Evolutionary conservation across 2,329 filamentous ascomycete species (phyloP).

Genomic region (Colletotrichum neosansevieriae): DNA sequence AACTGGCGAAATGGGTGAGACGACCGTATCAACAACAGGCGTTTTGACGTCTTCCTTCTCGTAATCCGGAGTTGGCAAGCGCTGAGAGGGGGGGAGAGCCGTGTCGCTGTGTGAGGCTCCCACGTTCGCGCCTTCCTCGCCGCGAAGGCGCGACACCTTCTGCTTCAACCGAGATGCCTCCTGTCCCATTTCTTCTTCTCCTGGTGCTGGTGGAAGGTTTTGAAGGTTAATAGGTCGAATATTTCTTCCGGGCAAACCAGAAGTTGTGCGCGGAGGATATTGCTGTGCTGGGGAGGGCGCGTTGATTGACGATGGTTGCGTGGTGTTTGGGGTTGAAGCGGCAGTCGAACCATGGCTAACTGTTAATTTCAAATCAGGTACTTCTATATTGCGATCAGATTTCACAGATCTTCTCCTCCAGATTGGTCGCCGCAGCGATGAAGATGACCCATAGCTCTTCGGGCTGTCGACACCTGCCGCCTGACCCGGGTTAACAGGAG

Average conservation of each 20-base stretch:
- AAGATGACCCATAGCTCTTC: constrained; percentile 43
- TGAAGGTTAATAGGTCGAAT: constrained; percentile 42
- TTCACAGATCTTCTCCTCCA: constrained; percentile 66
- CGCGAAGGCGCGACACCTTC: constrained; percentile 29
- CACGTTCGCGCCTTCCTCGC: constrained; percentile 23
- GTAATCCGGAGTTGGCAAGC: constrained; percentile 64
- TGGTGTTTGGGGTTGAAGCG: constrained; percentile 44
- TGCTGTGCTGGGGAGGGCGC: constrained; percentile 23
- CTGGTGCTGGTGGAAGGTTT: constrained; percentile 4
- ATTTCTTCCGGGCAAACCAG: constrained; percentile 47
- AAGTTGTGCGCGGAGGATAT: constrained; percentile 22
- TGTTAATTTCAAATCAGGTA: constrained; percentile 62
- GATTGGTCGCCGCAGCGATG: constrained; percentile 50
- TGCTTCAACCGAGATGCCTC: constrained; percentile 49
- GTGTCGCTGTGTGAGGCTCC: constrained; percentile 38
- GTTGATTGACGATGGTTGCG: constrained; percentile 27
- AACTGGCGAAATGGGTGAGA: constrained; percentile 60
- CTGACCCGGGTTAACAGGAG: constrained; percentile 22
- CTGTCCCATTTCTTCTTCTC: constrained; percentile 49
- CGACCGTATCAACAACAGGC: constrained; percentile 50
- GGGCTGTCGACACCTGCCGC: constrained; percentile 25
- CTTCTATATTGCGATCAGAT: constrained; percentile 58
- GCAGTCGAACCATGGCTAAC: constrained; percentile 64
- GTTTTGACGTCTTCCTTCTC: constrained; percentile 56
- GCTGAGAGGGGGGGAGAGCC: constrained; percentile 43